Percentiles rank a stretch among this genome's conserved stretches.
Conservation (phyloP, 1,284 basidiomycete species). For the Cystobasidiaceae sp. region DNA sequence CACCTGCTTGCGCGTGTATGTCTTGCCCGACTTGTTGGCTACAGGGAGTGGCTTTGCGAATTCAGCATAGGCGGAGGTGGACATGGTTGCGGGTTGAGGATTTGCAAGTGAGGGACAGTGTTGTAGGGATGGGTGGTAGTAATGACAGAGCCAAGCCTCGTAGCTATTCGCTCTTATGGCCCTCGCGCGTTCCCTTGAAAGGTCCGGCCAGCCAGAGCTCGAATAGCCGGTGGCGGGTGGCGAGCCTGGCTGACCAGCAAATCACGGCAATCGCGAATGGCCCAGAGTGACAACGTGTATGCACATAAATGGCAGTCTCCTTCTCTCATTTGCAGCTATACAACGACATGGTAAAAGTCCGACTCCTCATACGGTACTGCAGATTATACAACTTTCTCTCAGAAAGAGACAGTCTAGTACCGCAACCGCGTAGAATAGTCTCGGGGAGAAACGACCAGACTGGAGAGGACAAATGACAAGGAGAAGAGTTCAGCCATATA, state of each 20-base stretch:
- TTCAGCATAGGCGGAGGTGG: slow-evolving; percentile 13
- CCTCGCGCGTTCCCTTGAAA: no score
- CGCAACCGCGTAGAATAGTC: slow-evolving; percentile 18
- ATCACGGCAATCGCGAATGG: not conserved
- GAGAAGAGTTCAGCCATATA: not conserved
- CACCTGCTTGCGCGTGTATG: slow-evolving; percentile 48
- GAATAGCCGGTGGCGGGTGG: not conserved
- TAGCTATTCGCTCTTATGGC: no score
- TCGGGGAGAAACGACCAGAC: slow-evolving; percentile 19
- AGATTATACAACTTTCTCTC: no score
- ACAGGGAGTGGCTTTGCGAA: slow-evolving; percentile 19
- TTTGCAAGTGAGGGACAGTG: not conserved
- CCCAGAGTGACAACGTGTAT: no score
- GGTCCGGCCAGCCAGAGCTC: no score
- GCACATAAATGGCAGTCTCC: no score
- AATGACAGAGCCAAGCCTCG: no score
- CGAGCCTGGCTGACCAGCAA: no score
- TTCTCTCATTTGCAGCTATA: no score
- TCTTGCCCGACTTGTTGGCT: slow-evolving; percentile 42
- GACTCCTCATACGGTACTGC: no score
- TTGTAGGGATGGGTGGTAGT: not conserved
- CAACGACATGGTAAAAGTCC: no score
- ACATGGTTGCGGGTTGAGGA: not conserved
- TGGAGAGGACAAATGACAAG: not conserved
- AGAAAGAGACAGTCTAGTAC: no score